phyloP scores from a whole-genome alignment of 2,329 filamentous ascomycete genomes.

The Amesomyces nigricolor region DNA sequence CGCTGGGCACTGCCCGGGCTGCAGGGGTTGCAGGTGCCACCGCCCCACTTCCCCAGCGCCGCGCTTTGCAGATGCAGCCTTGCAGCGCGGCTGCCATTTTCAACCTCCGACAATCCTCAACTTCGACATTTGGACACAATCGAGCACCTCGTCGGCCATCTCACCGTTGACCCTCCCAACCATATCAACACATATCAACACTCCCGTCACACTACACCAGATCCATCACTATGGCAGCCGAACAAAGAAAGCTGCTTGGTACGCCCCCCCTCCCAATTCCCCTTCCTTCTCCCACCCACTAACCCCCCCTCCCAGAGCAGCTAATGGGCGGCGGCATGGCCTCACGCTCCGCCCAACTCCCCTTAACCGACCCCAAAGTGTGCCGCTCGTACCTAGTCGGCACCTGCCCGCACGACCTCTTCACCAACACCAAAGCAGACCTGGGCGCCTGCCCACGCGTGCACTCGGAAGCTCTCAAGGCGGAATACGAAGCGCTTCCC shows the following conservation, averaged over 20 bases:
- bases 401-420: slow-evolving; percentile 95
- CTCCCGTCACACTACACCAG: background rate
- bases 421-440: slow-evolving; percentile 99
- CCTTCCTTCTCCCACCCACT: background rate
- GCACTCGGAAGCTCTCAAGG: slow-evolving; percentile 81
- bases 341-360: slow-evolving; percentile 72
- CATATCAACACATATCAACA: background rate
- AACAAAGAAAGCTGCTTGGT: slow-evolving; percentile 94
- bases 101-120: slow-evolving; percentile 8
- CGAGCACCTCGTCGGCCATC: background rate
- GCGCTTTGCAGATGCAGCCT: slow-evolving; percentile 18
- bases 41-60: slow-evolving; percentile 1
- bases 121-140: background rate
- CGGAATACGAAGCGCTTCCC: slow-evolving; percentile 75
- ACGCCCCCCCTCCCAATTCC: slow-evolving; percentile 27
- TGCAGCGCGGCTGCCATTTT: slow-evolving; percentile 22
- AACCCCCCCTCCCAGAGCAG: slow-evolving; percentile 59
- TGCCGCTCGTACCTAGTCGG: slow-evolving; percentile 92
- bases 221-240: slow-evolving; percentile 67
- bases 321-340: slow-evolving; percentile 74
- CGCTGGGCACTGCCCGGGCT: no score
- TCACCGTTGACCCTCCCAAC: background rate
- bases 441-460: slow-evolving; percentile 82
- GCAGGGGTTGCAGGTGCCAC: background rate
- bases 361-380: slow-evolving; percentile 85